Percentiles rank a stretch among this genome's conserved stretches.
Evolutionary conservation across 345 rosid genomes (phyloP).

Genomic region (Hypericum androsaemum): DNA sequence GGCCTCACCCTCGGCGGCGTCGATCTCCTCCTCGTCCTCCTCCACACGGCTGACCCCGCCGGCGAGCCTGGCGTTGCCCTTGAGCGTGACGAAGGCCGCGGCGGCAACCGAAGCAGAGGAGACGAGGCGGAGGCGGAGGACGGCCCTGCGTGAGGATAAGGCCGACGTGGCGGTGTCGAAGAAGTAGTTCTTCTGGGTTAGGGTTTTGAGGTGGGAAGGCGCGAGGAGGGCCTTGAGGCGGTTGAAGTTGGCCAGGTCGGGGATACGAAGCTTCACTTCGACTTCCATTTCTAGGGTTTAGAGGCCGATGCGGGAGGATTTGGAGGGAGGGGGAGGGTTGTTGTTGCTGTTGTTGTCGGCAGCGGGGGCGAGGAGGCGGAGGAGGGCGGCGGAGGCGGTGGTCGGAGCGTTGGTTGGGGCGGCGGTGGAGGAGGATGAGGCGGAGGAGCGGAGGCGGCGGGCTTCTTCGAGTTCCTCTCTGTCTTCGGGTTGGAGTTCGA

Average conservation of each 20-base stretch:
- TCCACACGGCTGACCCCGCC: slow-evolving; percentile 80
- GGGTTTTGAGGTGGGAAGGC: slow-evolving; percentile 46
- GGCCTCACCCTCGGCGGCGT: slow-evolving; percentile 23
- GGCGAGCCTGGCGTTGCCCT: slow-evolving; percentile 44
- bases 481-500: slow-evolving; percentile 78
- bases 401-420: slow-evolving; percentile 19
- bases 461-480: slow-evolving; percentile 75
- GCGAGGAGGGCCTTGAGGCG: slow-evolving; percentile 43
- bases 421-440: slow-evolving; percentile 20
- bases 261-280: slow-evolving; percentile 66
- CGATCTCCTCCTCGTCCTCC: slow-evolving; percentile 79
- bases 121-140: slow-evolving; percentile 61
- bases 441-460: slow-evolving; percentile 31
- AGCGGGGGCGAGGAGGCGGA: slow-evolving; percentile 38
- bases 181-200: slow-evolving; percentile 60
- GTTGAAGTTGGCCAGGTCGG: slow-evolving; percentile 32
- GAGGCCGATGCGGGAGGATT: slow-evolving; percentile 63
- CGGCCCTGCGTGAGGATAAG: slow-evolving; percentile 46
- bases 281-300: slow-evolving; percentile 50
- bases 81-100: slow-evolving; percentile 47
- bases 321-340: slow-evolving; percentile 37
- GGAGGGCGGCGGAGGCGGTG: slow-evolving; percentile 41
- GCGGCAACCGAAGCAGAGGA: slow-evolving; percentile 20
- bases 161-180: slow-evolving; percentile 46
- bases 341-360: slow-evolving; percentile 14